Percentiles rank a stretch among this genome's conserved stretches.
Evolutionary conservation across 1,284 basidiomycete species (phyloP).

Genomic region (Puccinia horiana): DNA sequence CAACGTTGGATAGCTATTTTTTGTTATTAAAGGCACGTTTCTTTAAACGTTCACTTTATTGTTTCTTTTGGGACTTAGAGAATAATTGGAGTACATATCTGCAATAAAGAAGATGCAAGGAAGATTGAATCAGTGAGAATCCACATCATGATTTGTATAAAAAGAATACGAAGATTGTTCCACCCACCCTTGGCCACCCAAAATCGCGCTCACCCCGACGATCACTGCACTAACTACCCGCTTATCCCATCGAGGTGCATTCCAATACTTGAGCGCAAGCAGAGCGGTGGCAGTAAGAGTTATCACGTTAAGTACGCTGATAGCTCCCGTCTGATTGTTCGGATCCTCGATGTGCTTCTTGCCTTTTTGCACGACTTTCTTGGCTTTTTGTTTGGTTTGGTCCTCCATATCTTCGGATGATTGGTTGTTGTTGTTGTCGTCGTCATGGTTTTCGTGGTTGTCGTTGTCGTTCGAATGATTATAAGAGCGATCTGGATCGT

Average conservation of each 20-base stretch:
- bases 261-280: conserved; percentile 64
- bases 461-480: neutral
- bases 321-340: neutral
- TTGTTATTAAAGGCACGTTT: no score
- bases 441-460: no score
- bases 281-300: conserved; percentile 8
- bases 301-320: conserved; percentile 9
- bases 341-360: neutral
- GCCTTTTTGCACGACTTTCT: neutral
- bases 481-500: neutral
- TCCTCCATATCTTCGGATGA: neutral
- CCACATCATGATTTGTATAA: no score
- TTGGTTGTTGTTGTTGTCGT: no score
- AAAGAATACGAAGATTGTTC: no score
- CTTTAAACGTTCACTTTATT: neutral
- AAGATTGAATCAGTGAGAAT: neutral
- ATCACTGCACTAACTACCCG: conserved; percentile 68
- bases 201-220: conserved; percentile 68
- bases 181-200: conserved; percentile 72
- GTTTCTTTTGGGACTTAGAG: neutral
- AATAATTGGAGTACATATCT: neutral
- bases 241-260: conserved; percentile 69
- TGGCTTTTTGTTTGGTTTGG: neutral
- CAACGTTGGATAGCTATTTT: conserved; percentile 1
- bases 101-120: neutral